These are phyloP conservation scores for Aureobasidium zeae DNA, from an alignment of 2,329 filamentous ascomycete species.

Conservation along the genomic window DNA sequence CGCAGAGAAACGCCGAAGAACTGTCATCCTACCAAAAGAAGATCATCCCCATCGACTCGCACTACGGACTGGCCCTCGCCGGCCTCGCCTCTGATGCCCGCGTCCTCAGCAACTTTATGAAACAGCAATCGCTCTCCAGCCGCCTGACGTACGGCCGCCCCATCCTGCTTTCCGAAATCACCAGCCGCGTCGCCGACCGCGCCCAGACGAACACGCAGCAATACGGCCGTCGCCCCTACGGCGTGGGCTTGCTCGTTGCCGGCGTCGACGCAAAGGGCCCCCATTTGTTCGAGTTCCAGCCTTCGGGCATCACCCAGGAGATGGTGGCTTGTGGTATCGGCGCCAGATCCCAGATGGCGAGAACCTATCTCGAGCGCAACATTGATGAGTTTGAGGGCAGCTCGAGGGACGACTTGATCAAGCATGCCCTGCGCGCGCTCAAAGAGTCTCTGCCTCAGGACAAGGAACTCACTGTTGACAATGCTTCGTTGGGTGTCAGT, in stretches of 20 bases:
- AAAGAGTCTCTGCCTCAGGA: constrained; percentile 96
- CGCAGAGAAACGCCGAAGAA: constrained; percentile 93
- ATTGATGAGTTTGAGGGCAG: constrained; percentile 71
- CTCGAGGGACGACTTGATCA: constrained; percentile 75
- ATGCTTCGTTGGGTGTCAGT: constrained; percentile 84
- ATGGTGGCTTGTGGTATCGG: constrained; percentile 96
- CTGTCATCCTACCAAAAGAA: constrained; percentile 99
- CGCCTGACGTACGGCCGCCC: constrained; percentile 92
- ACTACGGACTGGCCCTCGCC: constrained; percentile 90
- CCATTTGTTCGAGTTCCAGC: constrained; percentile 97
- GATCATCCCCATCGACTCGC: constrained; percentile 91
- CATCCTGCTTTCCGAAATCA: constrained; percentile 81
- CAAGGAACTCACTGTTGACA: constrained; percentile 94
- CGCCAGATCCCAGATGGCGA: constrained; percentile 90
- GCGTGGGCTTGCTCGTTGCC: constrained; percentile 83
- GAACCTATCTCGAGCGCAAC: constrained; percentile 92
- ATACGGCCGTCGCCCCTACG: constrained; percentile 93
- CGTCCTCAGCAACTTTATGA: constrained; percentile 99
- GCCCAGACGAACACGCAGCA: constrained; percentile 97
- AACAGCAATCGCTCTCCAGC: constrained; percentile 92
- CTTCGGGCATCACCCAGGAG: constrained; percentile 90
- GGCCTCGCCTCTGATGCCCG: constrained; percentile 95
- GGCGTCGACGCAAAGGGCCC: constrained; percentile 90
- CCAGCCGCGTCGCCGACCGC: constrained; percentile 87
- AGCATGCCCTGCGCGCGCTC: constrained; percentile 79